phyloP scores from a whole-genome alignment of 2,329 filamentous ascomycete species.

The Hypoxylon sp. region DNA sequence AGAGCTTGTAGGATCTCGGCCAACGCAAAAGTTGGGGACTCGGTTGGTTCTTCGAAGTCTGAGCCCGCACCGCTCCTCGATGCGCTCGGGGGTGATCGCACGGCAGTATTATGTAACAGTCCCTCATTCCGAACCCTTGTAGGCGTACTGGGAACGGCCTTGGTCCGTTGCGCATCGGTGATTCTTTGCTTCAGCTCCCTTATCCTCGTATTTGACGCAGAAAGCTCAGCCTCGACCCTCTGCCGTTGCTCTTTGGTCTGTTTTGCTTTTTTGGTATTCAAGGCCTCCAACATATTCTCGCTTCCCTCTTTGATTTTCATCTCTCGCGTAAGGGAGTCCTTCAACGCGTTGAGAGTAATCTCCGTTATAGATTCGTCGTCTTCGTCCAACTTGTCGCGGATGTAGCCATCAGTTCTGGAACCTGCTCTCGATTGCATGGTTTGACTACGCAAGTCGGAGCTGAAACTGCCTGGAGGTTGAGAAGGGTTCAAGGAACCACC shows the following conservation, averaged over 20 bases:
- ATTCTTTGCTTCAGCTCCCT: slow-evolving; percentile 69
- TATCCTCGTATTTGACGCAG: slow-evolving; percentile 80
- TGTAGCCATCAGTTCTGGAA: slow-evolving; percentile 61
- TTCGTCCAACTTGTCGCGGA: slow-evolving; percentile 69
- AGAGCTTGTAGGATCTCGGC: slow-evolving; percentile 90
- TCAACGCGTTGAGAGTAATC: slow-evolving; percentile 76
- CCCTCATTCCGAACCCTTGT: slow-evolving; percentile 61
- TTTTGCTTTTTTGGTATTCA: slow-evolving; percentile 94
- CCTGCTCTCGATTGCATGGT: slow-evolving; percentile 72
- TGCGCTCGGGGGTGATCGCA: slow-evolving; percentile 66
- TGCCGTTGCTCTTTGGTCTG: slow-evolving; percentile 87
- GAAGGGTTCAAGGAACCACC: slow-evolving; percentile 75
- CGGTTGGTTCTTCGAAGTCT: slow-evolving; percentile 72
- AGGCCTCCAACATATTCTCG: slow-evolving; percentile 94
- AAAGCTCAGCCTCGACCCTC: slow-evolving; percentile 86
- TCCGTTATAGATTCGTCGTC: slow-evolving; percentile 68
- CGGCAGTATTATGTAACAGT: slow-evolving; percentile 54
- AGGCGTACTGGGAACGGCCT: slow-evolving; percentile 58
- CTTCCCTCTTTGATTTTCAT: slow-evolving; percentile 98
- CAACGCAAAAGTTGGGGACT: slow-evolving; percentile 91
- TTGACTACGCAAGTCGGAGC: slow-evolving; percentile 81
- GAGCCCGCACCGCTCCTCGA: slow-evolving; percentile 65
- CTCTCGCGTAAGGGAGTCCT: slow-evolving; percentile 90
- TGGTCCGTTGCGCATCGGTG: slow-evolving; percentile 64
- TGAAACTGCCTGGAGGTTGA: slow-evolving; percentile 84